phyloP scores from a whole-genome alignment of 768 basidiomycete genomes.

The Leccinum incarnatum region DNA sequence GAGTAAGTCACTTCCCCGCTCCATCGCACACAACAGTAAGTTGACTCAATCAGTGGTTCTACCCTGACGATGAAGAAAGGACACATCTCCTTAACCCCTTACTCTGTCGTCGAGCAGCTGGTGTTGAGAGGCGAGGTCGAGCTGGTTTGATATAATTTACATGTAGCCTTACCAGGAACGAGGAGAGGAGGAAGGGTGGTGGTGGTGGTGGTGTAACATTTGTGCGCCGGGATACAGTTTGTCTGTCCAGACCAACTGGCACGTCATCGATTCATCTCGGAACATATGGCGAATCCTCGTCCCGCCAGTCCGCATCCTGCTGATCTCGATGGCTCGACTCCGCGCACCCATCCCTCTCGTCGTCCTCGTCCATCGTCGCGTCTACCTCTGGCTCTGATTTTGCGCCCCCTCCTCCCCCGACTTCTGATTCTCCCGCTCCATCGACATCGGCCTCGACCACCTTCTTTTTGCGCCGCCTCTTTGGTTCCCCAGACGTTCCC shows the following conservation, averaged over 20 bases:
- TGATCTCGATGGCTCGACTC: slow-evolving; percentile 41
- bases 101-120: slow-evolving; percentile 71
- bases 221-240: slow-evolving; percentile 7
- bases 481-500: slow-evolving; percentile 36
- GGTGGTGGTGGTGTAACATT: slow-evolving; percentile 11
- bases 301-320: slow-evolving; percentile 44
- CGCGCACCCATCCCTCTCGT: slow-evolving; percentile 39
- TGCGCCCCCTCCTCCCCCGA: slow-evolving; percentile 33
- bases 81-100: slow-evolving; percentile 79
- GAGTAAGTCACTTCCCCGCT: slow-evolving; percentile 47
- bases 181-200: background rate
- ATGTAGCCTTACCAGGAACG: slow-evolving; percentile 14
- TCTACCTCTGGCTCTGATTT: slow-evolving; percentile 39
- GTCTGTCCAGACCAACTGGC: background rate
- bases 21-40: background rate
- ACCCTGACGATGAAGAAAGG: slow-evolving; percentile 73
- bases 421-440: slow-evolving; percentile 29
- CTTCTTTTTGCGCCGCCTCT: slow-evolving; percentile 51
- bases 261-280: slow-evolving; percentile 29
- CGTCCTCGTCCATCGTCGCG: slow-evolving; percentile 39
- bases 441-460: slow-evolving; percentile 32
- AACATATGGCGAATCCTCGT: slow-evolving; percentile 44
- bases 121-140: slow-evolving; percentile 71
- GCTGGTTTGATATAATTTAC: slow-evolving; percentile 51
- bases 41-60: slow-evolving; percentile 51